Base-by-base conservation (phyloP, 2,329 filamentous ascomycete genomes). In the Lasiodiplodia citricola region DNA sequence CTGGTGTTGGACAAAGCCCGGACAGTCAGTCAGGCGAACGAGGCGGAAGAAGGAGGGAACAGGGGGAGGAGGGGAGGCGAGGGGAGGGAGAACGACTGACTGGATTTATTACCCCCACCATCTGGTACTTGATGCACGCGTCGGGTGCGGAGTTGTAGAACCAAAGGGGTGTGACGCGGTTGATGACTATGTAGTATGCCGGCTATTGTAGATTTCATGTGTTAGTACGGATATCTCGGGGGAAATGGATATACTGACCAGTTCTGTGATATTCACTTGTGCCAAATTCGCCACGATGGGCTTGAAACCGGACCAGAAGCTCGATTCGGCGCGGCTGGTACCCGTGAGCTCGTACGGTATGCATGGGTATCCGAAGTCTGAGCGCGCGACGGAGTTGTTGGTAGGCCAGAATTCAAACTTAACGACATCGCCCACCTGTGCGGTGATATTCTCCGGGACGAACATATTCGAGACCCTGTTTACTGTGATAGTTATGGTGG, bases 31-130 rank as follows among this genome's bases (percentile, higher is more conserved):
- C 16, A 6, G 11, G 51, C 4, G 25, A 31, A 25, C 10, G 58
- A 38, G 23, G 25, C 38, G 7, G 31, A 35, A 35, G 8, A 35
- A 10, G 44, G 44, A 25, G 13, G n/a, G 35, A 35, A 4, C 11
- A 28, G 11, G 47, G 28, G 31, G 31, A 31, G 28, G n/a, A 3
- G 3, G 23, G 23, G 23, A 3, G 3, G 23, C 2, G 23, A 3
- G 3, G 23, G 23, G 25, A 25, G 25, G 25, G 25, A 25, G 25
- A 25, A 44, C 18, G 23, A 70, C 83, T 70, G 81, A 89, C 87
- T 11, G 90, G 86, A 74, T 94, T 95, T 72, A 94, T 90, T 1
- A 88, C 90, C 4, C 91, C 92, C 21, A 95, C 86, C 92, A 95
- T 95, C 47, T 87, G 86, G 64, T 89, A 86, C 2, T 80, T 78